Evolutionary conservation across 345 rosid species (phyloP).

Genomic region (Cardamine occulta): DNA sequence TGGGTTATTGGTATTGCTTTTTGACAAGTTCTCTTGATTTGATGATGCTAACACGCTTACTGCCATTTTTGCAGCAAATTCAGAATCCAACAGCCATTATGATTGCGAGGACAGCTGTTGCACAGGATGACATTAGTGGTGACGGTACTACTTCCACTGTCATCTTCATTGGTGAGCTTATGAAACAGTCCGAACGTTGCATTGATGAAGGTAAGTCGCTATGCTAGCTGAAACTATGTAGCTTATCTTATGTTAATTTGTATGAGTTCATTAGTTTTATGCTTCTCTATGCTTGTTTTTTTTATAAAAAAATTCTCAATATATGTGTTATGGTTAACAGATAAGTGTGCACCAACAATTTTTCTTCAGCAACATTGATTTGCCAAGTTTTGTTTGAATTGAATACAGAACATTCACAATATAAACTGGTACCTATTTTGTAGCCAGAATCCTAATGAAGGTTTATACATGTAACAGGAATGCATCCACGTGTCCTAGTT

Average conservation of each 20-base stretch:
- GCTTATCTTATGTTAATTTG: neutral
- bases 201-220: slow-evolving; percentile 80
- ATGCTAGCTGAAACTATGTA: slow-evolving; percentile 3
- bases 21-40: neutral
- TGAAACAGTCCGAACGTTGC: slow-evolving; percentile 96
- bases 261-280: neutral
- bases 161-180: slow-evolving; percentile 92
- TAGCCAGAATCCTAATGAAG: slow-evolving; percentile 29
- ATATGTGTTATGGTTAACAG: neutral
- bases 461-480: slow-evolving; percentile 55
- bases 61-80: slow-evolving; percentile 82
- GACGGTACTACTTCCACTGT: slow-evolving; percentile 99
- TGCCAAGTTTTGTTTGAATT: slow-evolving; percentile 17
- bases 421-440: neutral
- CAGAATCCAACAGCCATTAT: slow-evolving; percentile 98
- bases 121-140: slow-evolving; percentile 98
- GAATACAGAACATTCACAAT: neutral
- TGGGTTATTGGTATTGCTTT: neutral
- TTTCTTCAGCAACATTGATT: slow-evolving; percentile 2
- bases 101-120: slow-evolving; percentile 99
- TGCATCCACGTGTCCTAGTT: slow-evolving; percentile 99
- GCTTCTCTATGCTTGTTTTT: slow-evolving; percentile 5
- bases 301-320: neutral
- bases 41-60: slow-evolving; percentile 43
- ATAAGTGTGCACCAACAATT: neutral